Conservation (phyloP, 306 rosid species). For the Castanea mollissima region DNA sequence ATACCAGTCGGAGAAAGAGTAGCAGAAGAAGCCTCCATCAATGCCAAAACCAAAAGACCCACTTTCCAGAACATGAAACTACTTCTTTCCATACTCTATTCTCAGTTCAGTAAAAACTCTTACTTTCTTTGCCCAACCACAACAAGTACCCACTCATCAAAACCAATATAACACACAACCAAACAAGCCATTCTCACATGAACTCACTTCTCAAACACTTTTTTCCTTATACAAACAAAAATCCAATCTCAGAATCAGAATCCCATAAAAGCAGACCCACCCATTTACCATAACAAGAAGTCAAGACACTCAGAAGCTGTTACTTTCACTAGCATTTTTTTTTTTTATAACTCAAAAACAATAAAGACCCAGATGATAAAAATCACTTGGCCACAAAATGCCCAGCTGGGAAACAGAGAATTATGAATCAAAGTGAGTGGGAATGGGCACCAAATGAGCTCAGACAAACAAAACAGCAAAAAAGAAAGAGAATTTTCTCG, state of each 20-base stretch:
- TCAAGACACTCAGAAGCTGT: neutral
- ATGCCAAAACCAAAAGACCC: conserved; percentile 51
- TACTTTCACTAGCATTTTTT: neutral
- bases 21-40: conserved; percentile 62
- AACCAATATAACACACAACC: conserved; percentile 37
- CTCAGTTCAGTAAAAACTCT: conserved; percentile 19
- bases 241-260: conserved; percentile 38
- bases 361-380: conserved; percentile 24
- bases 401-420: conserved; percentile 39
- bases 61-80: conserved; percentile 42
- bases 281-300: conserved; percentile 31
- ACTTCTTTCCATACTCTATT: conserved; percentile 41
- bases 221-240: conserved; percentile 41
- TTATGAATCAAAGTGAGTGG: conserved; percentile 39
- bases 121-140: conserved; percentile 26
- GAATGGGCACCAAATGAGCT: conserved; percentile 29
- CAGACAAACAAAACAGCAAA: conserved; percentile 39
- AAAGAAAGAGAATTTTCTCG: conserved; percentile 41
- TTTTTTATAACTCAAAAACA: conserved; percentile 7
- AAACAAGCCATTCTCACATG: conserved; percentile 41
- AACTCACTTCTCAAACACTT: conserved; percentile 23
- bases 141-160: conserved; percentile 28
- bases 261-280: conserved; percentile 24
- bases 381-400: conserved; percentile 20
- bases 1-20: conserved; percentile 94